Base-by-base conservation (phyloP, 805 yeast species). In the Schizosaccharomyces lindneri region DNA sequence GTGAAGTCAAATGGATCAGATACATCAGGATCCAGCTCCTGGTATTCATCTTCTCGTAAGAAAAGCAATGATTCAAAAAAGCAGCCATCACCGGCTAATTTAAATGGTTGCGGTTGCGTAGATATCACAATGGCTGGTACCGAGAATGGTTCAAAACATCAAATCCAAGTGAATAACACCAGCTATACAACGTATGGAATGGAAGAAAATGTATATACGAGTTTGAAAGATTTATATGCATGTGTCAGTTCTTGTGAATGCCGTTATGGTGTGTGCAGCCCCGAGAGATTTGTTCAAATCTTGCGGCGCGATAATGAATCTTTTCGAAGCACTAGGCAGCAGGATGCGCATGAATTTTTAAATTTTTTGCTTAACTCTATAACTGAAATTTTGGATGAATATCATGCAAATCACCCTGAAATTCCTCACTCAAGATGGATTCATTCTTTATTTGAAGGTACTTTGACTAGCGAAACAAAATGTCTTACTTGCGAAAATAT, bases 261-360 rank as follows among this genome's bases (percentile, higher is more conserved):
- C 4, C 75, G 78, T 24, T 81, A 79, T 1, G 97, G 97, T 4
- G 86, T 93, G 1, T 89, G 87, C 0, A 85, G 95, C 1, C 96
- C 97, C 0, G 74, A 76, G 36, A 78, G 79, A 66, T 78, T 93
- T 60, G 79, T 93, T 55, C 83, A 81, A 59, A 83, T 83, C 61
- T 74, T 90, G 62, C 90, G 87, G 70, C 79, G 79, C 62, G 89
- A 86, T 65, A 93, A 90, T 69, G 85, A 82, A 66, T 74, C 90
- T 67, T 93, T 93, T 71, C 76, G 95, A 64, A 83, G 87, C 63
- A 82, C 85, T 55, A 89, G 88, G 95, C 98, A 93, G 70, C 98
- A 93, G 70, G 98, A 93, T 74, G 97, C 97, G 4, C 98, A 93
- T 72, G 98, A 93, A 72, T 93, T 93, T 71, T 77, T 89, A 69